Base-by-base conservation (phyloP, 2,329 filamentous ascomycete species). In the Aspergillus phoenicis region DNA sequence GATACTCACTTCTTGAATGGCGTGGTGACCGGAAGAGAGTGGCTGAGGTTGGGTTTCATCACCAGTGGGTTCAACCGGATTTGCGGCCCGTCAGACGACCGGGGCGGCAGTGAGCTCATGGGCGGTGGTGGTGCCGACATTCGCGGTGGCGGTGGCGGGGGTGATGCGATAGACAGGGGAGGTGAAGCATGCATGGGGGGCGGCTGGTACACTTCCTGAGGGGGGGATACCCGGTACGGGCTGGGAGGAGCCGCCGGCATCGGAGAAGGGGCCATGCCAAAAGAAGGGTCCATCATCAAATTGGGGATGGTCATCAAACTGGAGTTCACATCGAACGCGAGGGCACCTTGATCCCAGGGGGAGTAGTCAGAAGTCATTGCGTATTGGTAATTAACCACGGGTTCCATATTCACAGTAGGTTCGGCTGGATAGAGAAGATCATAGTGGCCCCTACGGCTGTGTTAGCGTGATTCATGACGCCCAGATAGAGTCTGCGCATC, bases 361-460 rank as follows among this genome's bases (percentile, higher is more conserved):
- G 68, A 58, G 63, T 74, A 78, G 62, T 74, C 72, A 60, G 75
- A 73, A 47, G 75, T 73, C 71, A 78, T 73, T 57, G 69, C 74
- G 62, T 77, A 77, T 63, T 79, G 77, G 60, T 72, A 74, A 62
- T 78, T 78, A 58, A 79, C 76, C 51, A 78, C 66, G 30, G 75
- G 75, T 47, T 72, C 65, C 71, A 77, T 73, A 60, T 76, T 73
- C 53, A 78, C 65, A 60, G 68, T 67, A 36, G 70, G 68, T 65
- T 85, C 84, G 28, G 83, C 80, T 73, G 87, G 88, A 81, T 99
- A 99, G 36, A 98, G 84, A 63, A 99, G 88, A 76, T 98, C 95
- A 76, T 98, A 99, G 77, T 98, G 95, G 62, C 91, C 92, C 45
- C 86, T 88, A 65, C 20, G 54, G 47, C 52, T 17, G 30, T 24